Conservation (phyloP, 2,329 filamentous ascomycete genomes). For the Chaetomium olivaceum region DNA sequence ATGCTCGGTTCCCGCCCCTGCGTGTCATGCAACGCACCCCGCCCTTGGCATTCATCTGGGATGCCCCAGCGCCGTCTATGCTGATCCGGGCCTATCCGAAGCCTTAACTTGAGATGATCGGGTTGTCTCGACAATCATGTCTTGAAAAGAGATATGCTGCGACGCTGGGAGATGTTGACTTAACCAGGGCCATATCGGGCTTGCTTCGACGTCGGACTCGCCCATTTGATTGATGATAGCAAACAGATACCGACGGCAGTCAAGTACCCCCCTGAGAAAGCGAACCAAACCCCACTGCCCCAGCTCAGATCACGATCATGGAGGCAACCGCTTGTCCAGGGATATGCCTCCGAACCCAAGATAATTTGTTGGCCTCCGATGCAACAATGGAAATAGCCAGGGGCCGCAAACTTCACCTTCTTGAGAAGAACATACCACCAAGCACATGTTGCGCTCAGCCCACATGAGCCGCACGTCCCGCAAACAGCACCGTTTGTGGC, state of each 20-base stretch:
- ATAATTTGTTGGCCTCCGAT: not conserved
- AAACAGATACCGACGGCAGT: not conserved
- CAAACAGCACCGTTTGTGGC: not conserved
- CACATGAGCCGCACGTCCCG: not conserved
- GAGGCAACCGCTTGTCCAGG: not conserved
- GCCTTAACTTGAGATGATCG: not conserved
- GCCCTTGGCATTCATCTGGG: constrained; percentile 6
- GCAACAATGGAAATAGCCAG: constrained; percentile 5
- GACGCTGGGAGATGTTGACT: too few species aligned
- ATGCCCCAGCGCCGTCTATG: not conserved
- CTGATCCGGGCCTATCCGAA: not conserved
- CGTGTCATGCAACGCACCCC: constrained; percentile 16
- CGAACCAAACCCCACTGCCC: not conserved
- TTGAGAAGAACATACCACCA: not conserved
- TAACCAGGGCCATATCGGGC: not conserved
- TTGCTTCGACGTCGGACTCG: not conserved
- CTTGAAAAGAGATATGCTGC: not conserved
- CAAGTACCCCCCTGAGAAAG: not conserved
- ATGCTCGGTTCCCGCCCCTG: not conserved
- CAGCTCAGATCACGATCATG: constrained; percentile 7
- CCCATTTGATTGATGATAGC: not conserved
- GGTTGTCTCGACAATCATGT: not conserved
- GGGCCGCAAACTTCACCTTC: not conserved
- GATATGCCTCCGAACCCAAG: constrained; percentile 15
- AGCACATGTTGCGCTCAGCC: not conserved